Conservation (phyloP, 2,329 filamentous ascomycete genomes). For the Endoconidiophora laricicola region DNA sequence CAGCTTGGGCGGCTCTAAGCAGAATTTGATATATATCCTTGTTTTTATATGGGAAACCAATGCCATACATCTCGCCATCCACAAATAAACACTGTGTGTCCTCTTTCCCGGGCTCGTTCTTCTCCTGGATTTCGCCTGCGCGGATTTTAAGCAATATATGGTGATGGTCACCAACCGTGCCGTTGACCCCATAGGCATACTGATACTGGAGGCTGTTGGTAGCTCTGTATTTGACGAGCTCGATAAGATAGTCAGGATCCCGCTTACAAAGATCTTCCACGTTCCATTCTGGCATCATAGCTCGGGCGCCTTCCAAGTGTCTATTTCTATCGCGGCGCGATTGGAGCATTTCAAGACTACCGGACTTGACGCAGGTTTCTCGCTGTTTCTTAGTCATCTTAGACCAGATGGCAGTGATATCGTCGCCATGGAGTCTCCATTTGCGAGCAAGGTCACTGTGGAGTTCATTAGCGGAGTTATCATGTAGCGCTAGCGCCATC, state of each 20-base stretch:
- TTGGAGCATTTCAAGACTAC: constrained; percentile 21
- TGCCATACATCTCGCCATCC: constrained; percentile 22
- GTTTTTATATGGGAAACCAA: constrained; percentile 17
- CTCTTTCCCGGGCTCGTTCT: background rate
- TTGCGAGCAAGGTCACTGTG: constrained; percentile 24
- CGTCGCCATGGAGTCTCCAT: constrained; percentile 22
- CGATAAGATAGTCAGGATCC: constrained; percentile 22
- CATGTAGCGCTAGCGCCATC: background rate
- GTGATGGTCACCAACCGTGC: constrained; percentile 21
- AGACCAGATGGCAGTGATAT: constrained; percentile 24
- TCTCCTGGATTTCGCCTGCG: background rate
- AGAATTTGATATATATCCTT: background rate
- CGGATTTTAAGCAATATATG: constrained; percentile 19
- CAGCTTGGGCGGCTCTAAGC: constrained; percentile 16
- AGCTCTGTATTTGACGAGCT: constrained; percentile 24
- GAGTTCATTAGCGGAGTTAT: constrained; percentile 15
- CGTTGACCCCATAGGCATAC: constrained; percentile 19
- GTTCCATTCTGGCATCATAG: constrained; percentile 29
- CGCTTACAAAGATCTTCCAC: constrained; percentile 24
- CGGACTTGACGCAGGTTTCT: constrained; percentile 21
- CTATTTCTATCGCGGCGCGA: constrained; percentile 19
- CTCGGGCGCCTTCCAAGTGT: constrained; percentile 21
- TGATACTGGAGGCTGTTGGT: constrained; percentile 21
- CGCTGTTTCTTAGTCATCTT: constrained; percentile 22
- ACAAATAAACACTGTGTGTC: constrained; percentile 22